Evolutionary conservation across 805 yeast species (phyloP).

Genomic region (Ogataea pilisensis): DNA sequence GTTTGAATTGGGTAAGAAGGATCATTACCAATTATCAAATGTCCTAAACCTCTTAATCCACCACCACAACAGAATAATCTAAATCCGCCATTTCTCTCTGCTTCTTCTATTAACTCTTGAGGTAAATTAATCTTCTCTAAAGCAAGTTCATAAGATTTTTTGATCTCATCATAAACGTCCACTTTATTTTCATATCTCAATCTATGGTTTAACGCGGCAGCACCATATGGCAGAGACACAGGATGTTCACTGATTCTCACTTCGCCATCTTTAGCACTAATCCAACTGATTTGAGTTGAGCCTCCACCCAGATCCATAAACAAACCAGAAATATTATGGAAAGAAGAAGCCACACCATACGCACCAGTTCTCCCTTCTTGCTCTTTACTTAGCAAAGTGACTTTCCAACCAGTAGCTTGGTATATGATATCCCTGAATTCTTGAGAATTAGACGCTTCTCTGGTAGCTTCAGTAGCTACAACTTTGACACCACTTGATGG

Average conservation of each 20-base stretch:
- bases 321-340: constrained; percentile 60
- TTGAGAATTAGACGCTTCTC: constrained; percentile 62
- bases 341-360: constrained; percentile 71
- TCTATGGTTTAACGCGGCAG: constrained; percentile 60
- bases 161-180: constrained; percentile 50
- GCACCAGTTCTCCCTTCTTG: constrained; percentile 68
- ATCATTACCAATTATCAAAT: constrained; percentile 45
- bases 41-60: constrained; percentile 69
- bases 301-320: constrained; percentile 77
- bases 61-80: constrained; percentile 70
- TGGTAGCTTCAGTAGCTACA: constrained; percentile 71
- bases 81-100: constrained; percentile 54
- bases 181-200: constrained; percentile 47
- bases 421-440: constrained; percentile 53
- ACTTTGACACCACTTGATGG: constrained; percentile 54
- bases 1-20: constrained; percentile 65
- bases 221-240: constrained; percentile 68
- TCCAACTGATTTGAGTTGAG: constrained; percentile 67
- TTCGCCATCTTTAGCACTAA: constrained; percentile 51
- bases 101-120: constrained; percentile 43
- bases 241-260: constrained; percentile 53
- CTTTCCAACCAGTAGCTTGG: constrained; percentile 64
- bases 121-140: constrained; percentile 51
- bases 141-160: constrained; percentile 46
- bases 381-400: constrained; percentile 52